Conservation (phyloP, 805 yeast species). For the Wickerhamiella domercqiae region DNA sequence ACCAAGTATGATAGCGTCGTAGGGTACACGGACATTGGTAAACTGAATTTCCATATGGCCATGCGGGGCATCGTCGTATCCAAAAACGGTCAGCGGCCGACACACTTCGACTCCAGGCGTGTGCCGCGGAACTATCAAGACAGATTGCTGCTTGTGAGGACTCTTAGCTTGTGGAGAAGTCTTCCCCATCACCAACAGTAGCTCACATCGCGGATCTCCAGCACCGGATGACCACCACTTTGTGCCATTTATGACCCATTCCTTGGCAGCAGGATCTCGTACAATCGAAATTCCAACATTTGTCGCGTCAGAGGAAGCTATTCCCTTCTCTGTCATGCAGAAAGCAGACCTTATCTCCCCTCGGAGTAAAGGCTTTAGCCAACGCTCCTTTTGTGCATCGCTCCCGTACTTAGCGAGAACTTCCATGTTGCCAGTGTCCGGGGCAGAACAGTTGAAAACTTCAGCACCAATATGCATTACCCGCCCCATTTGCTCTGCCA, state of each 20-base stretch:
- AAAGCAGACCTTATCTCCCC: constrained; percentile 47
- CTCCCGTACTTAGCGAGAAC: constrained; percentile 28
- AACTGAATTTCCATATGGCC: constrained; percentile 52
- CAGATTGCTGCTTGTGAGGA: constrained; percentile 39
- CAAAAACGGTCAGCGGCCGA: constrained; percentile 40
- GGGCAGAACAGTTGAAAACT: constrained; percentile 45
- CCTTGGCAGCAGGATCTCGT: constrained; percentile 28
- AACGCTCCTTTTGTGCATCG: constrained; percentile 30
- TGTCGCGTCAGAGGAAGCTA: constrained; percentile 46
- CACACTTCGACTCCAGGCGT: constrained; percentile 35
- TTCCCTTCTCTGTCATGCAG: constrained; percentile 48
- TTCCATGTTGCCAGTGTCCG: constrained; percentile 52
- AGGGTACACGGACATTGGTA: constrained; percentile 33
- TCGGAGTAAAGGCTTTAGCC: constrained; percentile 37
- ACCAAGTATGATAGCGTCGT: constrained; percentile 30
- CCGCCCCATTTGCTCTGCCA: constrained; percentile 49
- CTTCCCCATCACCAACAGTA: constrained; percentile 41
- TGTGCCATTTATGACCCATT: constrained; percentile 39
- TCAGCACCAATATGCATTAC: constrained; percentile 37
- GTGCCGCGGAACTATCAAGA: constrained; percentile 38
- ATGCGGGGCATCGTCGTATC: constrained; percentile 56
- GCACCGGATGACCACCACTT: constrained; percentile 65
- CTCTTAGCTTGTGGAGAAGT: constrained; percentile 20
- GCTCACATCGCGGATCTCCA: constrained; percentile 45
- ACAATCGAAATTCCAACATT: constrained; percentile 38